A percentile compares a stretch with the other conserved stretches of the same genome.
Evolutionary conservation across 2,329 filamentous ascomycete species (phyloP).

Genomic region (Fusarium nanum): DNA sequence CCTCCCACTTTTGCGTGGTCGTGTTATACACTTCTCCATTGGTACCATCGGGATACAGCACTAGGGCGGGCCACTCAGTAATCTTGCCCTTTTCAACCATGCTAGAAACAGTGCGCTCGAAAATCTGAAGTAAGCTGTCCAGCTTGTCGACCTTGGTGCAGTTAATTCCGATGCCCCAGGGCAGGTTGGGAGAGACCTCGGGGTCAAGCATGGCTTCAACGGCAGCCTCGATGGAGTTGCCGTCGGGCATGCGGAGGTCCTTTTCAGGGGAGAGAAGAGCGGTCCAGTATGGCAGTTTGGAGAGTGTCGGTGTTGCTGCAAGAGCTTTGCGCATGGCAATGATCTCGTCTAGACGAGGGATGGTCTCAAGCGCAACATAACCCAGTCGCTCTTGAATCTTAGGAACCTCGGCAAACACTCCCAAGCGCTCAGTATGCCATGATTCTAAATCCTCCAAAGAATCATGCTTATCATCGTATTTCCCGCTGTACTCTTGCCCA

Average conservation of each 20-base stretch:
- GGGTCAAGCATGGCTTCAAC: slow-evolving; percentile 55
- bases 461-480: slow-evolving; percentile 64
- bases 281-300: slow-evolving; percentile 67
- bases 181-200: slow-evolving; percentile 47
- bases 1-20: slow-evolving; percentile 68
- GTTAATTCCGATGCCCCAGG: slow-evolving; percentile 75
- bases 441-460: slow-evolving; percentile 57
- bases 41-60: slow-evolving; percentile 77
- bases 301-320: slow-evolving; percentile 45
- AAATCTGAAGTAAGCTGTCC: slow-evolving; percentile 63
- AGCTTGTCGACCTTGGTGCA: slow-evolving; percentile 75
- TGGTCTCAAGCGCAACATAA: slow-evolving; percentile 73
- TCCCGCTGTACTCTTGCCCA: slow-evolving; percentile 72
- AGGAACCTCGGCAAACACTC: slow-evolving; percentile 59
- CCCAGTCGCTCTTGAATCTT: slow-evolving; percentile 56
- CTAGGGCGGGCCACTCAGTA: slow-evolving; percentile 62
- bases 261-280: slow-evolving; percentile 71
- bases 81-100: slow-evolving; percentile 53
- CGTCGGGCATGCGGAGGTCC: slow-evolving; percentile 66
- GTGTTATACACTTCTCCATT: slow-evolving; percentile 76
- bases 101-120: slow-evolving; percentile 60
- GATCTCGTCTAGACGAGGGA: slow-evolving; percentile 73
- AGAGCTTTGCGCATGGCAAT: slow-evolving; percentile 63
- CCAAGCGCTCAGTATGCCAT: slow-evolving; percentile 69
- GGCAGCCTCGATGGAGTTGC: slow-evolving; percentile 54